Evolutionary conservation across 108 stramenopile genomes (phyloP), one percentile per base, ranked within the genome.

Genomic region (Conticribra guillardii): DNA sequence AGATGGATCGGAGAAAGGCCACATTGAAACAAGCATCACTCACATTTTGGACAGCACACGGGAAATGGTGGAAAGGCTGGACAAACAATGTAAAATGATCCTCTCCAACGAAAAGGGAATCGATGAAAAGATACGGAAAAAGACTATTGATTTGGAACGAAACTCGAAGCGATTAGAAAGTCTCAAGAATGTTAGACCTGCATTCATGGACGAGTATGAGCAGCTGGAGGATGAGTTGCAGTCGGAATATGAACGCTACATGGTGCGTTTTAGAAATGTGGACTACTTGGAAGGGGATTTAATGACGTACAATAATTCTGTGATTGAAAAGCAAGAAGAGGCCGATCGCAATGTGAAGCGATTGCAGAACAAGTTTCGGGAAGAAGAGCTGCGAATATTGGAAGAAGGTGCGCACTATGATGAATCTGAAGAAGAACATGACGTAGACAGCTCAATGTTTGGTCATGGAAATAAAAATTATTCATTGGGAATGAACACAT

Each of bases 181-280:
- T 56, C 69, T 95, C 22, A 78, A 86, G 61, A 70, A 70, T 45
- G 85, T 90, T 37, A 70, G 88, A 15, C 90, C 92, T 24, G 73
- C 90, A 2, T 95, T 90, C 54, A 88, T 87, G 82, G 92, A 94
- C 63, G 93, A 96, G 80, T 90, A 91, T 48, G 92, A 96, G 64
- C 74, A 85, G 60, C 74, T 96, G 31, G 92, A 95, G 70, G 52
- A 74, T 7, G 93, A 96, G 59, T 81, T 95, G 54, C 82, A 87
- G 64, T 67, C 83, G 32, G 86, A 91, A 67, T 93, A 96, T 59
- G 92, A 92, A 50, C 76, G 73, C 17, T 88, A 85, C 61, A 51
- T 89, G 44, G 73, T 77, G 50, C 66, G 80, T 11, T 77, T 85
- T 49, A 71, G 91, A 14, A 92, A 92, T 70, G 69, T 91, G 0